Evolutionary conservation across 2,329 filamentous ascomycete genomes (phyloP), one percentile per base, ranked within the genome.

Genomic region (Xylaria sp.): DNA sequence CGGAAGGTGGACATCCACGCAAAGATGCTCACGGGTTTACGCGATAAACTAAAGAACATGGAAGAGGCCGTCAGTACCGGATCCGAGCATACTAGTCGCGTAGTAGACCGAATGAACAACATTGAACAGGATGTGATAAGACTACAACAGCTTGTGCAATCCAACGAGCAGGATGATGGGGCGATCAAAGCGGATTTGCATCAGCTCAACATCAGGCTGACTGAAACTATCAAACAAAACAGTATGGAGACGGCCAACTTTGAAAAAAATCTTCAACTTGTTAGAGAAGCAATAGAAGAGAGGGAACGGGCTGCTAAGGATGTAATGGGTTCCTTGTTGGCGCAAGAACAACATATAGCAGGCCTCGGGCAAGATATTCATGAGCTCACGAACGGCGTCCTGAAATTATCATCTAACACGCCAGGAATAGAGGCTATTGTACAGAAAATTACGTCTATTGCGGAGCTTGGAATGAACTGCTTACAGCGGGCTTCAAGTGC

Each of bases 1-100:
- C 67, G 70, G 31, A 66, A 74, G 23, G 67, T 76, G 4, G 69
- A 72, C 28, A 64, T 59, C 23, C 67, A 69, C n/a, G 63, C 18
- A 59, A 66, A 34, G n/a, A 58, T 59, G 39, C 63, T 71, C n/a
- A 46, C 56, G 3, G 52, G 59, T 6, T 56, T 71, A 25, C 28
- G 44, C 31, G 25, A 39, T n/a, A 63, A 9, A 15, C 25, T 69
- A 46, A 50, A 64, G 2, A 50, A 67, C 15, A 59, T 66, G 34
- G 31, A 63, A 46, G 39, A 44, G 9, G 44, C 3, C 48, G 34
- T 55, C 5, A 3, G 13, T 20, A 28, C 2, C 20, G 41, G 57
- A 5, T 65, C 59, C 5, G 44, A 65, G 46, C 34, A 67, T 23
- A 20, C 25, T 5, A 6, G 7, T 37, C 54, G 28, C 13, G 10